A percentile compares a stretch with the other conserved stretches of the same genome.
These are phyloP conservation scores for Paratrypanosoma confusum DNA, from an alignment of 208 protist species.

Conservation along the genomic window DNA sequence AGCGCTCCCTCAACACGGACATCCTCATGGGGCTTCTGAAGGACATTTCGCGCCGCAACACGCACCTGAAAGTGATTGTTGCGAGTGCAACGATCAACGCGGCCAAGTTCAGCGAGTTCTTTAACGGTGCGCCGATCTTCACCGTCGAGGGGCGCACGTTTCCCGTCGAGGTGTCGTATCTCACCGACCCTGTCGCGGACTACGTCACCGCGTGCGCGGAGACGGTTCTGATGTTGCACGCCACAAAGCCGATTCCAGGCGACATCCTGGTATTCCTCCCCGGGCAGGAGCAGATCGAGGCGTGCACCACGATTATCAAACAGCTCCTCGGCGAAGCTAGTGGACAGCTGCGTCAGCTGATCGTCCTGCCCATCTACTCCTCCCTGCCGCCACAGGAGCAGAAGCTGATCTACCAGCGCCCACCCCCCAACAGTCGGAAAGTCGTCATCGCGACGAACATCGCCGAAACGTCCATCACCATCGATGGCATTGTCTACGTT, in stretches of 20 bases:
- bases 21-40: conserved; percentile 86
- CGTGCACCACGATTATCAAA: conserved; percentile 54
- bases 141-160: conserved; percentile 95
- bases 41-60: conserved; percentile 62
- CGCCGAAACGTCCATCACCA: conserved; percentile 99
- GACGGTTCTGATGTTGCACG: conserved; percentile 87
- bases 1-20: conserved; percentile 94
- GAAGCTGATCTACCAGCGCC: conserved; percentile 96
- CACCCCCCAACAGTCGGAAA: conserved; percentile 85
- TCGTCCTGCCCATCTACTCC: conserved; percentile 97
- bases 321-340: conserved; percentile 36
- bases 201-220: conserved; percentile 97
- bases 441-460: conserved; percentile 99
- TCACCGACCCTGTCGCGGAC: conserved; percentile 90
- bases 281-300: conserved; percentile 98
- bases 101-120: conserved; percentile 96
- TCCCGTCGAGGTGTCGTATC: conserved; percentile 94
- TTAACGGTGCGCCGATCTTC: conserved; percentile 92
- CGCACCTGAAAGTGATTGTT: conserved; percentile 95
- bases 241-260: conserved; percentile 80
- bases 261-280: conserved; percentile 99
- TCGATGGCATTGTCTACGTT: conserved; percentile 98
- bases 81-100: conserved; percentile 98
- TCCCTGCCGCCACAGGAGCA: conserved; percentile 97
- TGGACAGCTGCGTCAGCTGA: conserved; percentile 68